These are phyloP conservation scores for Azolla pinnata DNA, from an alignment of 75 land plant genomes.

Conservation along the genomic window DNA sequence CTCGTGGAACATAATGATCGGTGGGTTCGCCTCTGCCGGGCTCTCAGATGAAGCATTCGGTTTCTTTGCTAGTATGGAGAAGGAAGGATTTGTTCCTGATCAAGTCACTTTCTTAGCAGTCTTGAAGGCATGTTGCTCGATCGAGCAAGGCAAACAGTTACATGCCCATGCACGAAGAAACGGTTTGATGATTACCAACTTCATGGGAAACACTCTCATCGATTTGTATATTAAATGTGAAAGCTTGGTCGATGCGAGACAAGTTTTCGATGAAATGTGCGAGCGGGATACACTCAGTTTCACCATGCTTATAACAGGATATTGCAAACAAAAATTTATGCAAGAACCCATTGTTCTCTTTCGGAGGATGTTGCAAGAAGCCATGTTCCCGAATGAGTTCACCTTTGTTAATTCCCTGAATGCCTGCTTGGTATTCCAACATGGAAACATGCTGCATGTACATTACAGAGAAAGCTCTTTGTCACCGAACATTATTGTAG, in stretches of 20 bases:
- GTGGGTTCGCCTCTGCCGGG: constrained; percentile 13
- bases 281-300: constrained; percentile 53
- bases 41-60: constrained; percentile 10
- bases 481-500: neutral
- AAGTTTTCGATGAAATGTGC: constrained; percentile 28
- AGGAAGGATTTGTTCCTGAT: constrained; percentile 10
- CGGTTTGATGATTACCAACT: constrained; percentile 11
- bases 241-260: constrained; percentile 13
- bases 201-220: constrained; percentile 35
- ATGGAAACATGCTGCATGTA: constrained; percentile 7
- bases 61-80: constrained; percentile 12
- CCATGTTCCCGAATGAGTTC: constrained; percentile 10
- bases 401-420: constrained; percentile 11
- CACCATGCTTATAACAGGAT: constrained; percentile 66
- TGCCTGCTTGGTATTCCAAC: constrained; percentile 6
- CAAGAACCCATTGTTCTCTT: constrained; percentile 43
- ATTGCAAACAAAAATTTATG: constrained; percentile 47
- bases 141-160: constrained; percentile 24
- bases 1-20: constrained; percentile 24
- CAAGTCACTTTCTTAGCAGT: constrained; percentile 17
- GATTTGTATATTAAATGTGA: constrained; percentile 42
- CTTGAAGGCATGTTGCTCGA: constrained; percentile 13
- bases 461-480: neutral
- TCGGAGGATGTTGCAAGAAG: constrained; percentile 34
- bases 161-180: constrained; percentile 25